Base-by-base conservation (phyloP, 768 basidiomycete genomes). In the Rhizopogon roseolus region DNA sequence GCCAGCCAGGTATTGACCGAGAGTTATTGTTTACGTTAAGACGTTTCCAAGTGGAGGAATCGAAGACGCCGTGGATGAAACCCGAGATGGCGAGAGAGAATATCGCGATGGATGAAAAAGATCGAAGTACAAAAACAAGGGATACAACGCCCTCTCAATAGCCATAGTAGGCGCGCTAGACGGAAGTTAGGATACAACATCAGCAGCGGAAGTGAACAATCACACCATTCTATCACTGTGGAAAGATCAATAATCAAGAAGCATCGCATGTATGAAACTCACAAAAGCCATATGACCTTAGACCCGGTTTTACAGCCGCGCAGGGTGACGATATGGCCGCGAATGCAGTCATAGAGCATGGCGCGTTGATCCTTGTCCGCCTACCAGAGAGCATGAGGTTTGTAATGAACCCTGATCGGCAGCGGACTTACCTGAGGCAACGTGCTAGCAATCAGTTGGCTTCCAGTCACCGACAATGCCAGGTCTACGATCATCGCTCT, bases 221-320 rank as follows among this genome's bases (percentile, higher is more conserved):
- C 66, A 39, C 60, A 80, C 79, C 82, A 83, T 84, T 66, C 80
- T 75, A 62, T 84, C 82, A 59, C 82, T 82, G 56, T 16, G 38
- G 27, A 19, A n/a, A 8, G n/a, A 50, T 41, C 6, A 39, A 57
- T 50, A 58, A 59, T 49, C 42, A 39, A 6, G 34, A 29, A 16
- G 38, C n/a, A 34, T 13, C 41, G 42, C 19, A 54, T 42, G 22
- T 57, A 41, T 41, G 25, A 34, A 38, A 49, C 78, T 45, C 65
- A 81, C 79, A 93, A 93, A 48, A 93, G 77, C 91, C 91, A 93
- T 64, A 93, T 93, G 63, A 93, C 89, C 65, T 91, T 92, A 1
- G 90, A 92, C 27, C 91, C 91, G 1, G 91, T 91, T 76, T 93
- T 93, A 66, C 90, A 92, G 19, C 91, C 91, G 37, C 91, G 81